Evolutionary conservation across 495 filamentous ascomycete species (phyloP).

Genomic region (Trichoderma erinaceum): DNA sequence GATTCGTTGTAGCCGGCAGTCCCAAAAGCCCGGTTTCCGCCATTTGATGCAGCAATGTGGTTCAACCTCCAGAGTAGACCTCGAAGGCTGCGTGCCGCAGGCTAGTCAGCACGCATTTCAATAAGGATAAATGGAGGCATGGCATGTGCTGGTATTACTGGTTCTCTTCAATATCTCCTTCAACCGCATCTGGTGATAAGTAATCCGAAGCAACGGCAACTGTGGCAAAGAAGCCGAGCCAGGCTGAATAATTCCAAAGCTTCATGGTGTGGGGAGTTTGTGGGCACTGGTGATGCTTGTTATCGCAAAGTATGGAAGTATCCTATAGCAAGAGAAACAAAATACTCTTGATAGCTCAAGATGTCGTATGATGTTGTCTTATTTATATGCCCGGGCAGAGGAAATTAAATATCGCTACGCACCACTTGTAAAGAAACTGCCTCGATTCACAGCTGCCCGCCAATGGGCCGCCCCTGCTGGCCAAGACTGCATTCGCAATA

Average conservation of each 20-base stretch:
- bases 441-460: background rate
- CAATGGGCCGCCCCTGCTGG: background rate
- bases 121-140: background rate
- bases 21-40: slow-evolving; percentile 45
- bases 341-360: background rate
- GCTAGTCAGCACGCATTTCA: background rate
- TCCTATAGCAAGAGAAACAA: background rate
- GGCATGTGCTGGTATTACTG: background rate
- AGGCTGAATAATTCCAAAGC: background rate
- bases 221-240: background rate
- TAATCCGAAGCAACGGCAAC: background rate
- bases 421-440: background rate
- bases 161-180: slow-evolving; percentile 1
- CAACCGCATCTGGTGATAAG: background rate
- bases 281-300: background rate
- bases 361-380: too few relatives aligned
- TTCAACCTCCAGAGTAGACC: slow-evolving; percentile 19
- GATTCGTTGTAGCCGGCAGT: slow-evolving; percentile 41
- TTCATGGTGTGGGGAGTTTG: background rate
- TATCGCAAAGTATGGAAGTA: background rate
- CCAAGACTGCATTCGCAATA: slow-evolving; percentile 3
- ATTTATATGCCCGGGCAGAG: too few relatives aligned
- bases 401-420: too few relatives aligned
- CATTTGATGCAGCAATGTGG: slow-evolving; percentile 36
- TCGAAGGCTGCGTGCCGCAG: background rate